A percentile compares a stretch with the other conserved stretches of the same genome.
phyloP scores from a whole-genome alignment of 2,329 filamentous ascomycete species.

The Aureobasidium sp. region DNA sequence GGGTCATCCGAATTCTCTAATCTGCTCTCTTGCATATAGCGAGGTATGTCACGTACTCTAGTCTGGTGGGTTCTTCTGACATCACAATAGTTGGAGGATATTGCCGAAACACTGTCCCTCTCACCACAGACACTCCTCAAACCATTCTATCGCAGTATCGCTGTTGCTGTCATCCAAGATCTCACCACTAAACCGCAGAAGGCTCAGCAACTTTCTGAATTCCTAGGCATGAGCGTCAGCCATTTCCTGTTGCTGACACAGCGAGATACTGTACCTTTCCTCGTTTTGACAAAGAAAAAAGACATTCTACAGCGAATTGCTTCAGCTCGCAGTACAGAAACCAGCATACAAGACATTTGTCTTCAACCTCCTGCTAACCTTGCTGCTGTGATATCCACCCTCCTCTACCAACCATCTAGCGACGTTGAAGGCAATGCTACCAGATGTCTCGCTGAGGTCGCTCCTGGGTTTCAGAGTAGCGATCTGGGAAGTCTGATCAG shows the following conservation, averaged over 20 bases:
- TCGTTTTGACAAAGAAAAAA: constrained; percentile 68
- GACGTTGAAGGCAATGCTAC: constrained; percentile 61
- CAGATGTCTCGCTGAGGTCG: constrained; percentile 58
- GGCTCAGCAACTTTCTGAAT: constrained; percentile 67
- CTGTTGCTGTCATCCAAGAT: constrained; percentile 74
- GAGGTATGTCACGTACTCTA: constrained; percentile 39
- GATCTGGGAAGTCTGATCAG: constrained; percentile 61
- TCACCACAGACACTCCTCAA: constrained; percentile 63
- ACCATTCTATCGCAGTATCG: constrained; percentile 82
- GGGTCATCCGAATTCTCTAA: constrained; percentile 69
- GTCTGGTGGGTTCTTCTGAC: not conserved
- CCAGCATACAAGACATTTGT: constrained; percentile 51
- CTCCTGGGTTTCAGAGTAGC: constrained; percentile 58
- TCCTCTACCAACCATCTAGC: constrained; percentile 51
- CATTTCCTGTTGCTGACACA: constrained; percentile 71
- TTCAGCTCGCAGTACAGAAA: constrained; percentile 49
- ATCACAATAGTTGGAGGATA: constrained; percentile 44
- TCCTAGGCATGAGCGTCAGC: constrained; percentile 66
- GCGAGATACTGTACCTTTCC: constrained; percentile 71
- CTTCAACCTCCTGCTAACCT: constrained; percentile 48
- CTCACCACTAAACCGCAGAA: constrained; percentile 73
- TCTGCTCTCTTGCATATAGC: constrained; percentile 73
- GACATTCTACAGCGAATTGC: constrained; percentile 77
- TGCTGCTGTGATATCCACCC: constrained; percentile 48
- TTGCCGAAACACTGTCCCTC: constrained; percentile 56